Evolutionary conservation across 352 stramenopile species (phyloP).

Genomic region (Phytophthora pini): DNA sequence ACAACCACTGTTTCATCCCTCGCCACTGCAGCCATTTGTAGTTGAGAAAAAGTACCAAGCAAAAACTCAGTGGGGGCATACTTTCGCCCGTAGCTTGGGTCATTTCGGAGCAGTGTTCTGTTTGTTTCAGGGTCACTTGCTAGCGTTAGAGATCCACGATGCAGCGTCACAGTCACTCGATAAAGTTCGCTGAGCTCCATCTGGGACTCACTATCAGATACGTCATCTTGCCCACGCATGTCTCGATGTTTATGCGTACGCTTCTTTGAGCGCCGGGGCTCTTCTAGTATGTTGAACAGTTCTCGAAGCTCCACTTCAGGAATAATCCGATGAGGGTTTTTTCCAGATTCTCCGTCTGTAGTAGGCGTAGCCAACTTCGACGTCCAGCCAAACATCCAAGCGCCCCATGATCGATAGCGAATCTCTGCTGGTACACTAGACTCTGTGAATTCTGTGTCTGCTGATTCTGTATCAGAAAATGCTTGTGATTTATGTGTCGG

Average conservation of each 20-base stretch:
- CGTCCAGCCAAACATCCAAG: constrained; percentile 90
- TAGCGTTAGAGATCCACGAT: constrained; percentile 78
- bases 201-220: constrained; percentile 45
- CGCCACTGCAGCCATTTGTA: constrained; percentile 76
- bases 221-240: constrained; percentile 28
- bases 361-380: constrained; percentile 62
- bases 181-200: constrained; percentile 62
- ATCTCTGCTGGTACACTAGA: constrained; percentile 75
- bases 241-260: constrained; percentile 44
- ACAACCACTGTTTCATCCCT: constrained; percentile 78
- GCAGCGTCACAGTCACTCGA: constrained; percentile 73
- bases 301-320: constrained; percentile 85
- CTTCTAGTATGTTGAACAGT: constrained; percentile 89
- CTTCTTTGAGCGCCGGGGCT: constrained; percentile 74
- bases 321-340: constrained; percentile 54
- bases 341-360: constrained; percentile 33
- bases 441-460: constrained; percentile 81
- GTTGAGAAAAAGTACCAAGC: constrained; percentile 76
- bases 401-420: constrained; percentile 80
- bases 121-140: constrained; percentile 80
- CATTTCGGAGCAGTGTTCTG: constrained; percentile 62
- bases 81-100: constrained; percentile 66
- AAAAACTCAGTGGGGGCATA: constrained; percentile 83
- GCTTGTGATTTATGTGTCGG: constrained; percentile 52
- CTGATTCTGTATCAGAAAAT: constrained; percentile 81